These are phyloP conservation scores for Botrytis porri DNA, from an alignment of 2,329 filamentous ascomycete genomes.

Conservation along the genomic window DNA sequence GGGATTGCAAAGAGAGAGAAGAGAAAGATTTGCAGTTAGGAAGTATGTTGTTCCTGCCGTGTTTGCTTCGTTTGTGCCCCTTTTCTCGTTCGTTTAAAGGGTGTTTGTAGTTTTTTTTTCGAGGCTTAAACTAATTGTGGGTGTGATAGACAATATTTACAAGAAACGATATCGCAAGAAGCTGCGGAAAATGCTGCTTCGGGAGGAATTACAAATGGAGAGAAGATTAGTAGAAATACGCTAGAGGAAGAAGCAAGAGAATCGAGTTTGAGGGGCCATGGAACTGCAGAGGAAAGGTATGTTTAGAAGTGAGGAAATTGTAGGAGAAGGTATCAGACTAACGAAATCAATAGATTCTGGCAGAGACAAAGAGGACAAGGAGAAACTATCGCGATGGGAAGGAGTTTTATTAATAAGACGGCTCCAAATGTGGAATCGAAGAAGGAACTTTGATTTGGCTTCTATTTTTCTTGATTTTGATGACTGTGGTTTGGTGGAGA, in stretches of 20 bases:
- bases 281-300: constrained; percentile 53
- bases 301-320: not conserved
- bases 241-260: constrained; percentile 62
- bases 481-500: not conserved
- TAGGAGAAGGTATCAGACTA: not conserved
- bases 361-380: constrained; percentile 55
- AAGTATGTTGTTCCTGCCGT: constrained; percentile 54
- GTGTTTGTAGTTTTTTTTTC: not conserved
- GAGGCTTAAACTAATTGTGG: not conserved
- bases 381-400: constrained; percentile 57
- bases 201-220: constrained; percentile 50
- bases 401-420: constrained; percentile 51
- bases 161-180: constrained; percentile 64
- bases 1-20: constrained; percentile 79
- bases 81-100: not conserved
- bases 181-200: constrained; percentile 48
- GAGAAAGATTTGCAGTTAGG: constrained; percentile 75
- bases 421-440: constrained; percentile 18
- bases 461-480: not conserved
- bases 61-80: constrained; percentile 3
- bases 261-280: constrained; percentile 49
- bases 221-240: constrained; percentile 61
- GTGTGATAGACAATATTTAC: constrained; percentile 47
- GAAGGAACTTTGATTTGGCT: constrained; percentile 22
- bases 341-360: constrained; percentile 45